Evolutionary conservation across 805 yeast genomes (phyloP).

Genomic region (Ogataea methanolica): DNA sequence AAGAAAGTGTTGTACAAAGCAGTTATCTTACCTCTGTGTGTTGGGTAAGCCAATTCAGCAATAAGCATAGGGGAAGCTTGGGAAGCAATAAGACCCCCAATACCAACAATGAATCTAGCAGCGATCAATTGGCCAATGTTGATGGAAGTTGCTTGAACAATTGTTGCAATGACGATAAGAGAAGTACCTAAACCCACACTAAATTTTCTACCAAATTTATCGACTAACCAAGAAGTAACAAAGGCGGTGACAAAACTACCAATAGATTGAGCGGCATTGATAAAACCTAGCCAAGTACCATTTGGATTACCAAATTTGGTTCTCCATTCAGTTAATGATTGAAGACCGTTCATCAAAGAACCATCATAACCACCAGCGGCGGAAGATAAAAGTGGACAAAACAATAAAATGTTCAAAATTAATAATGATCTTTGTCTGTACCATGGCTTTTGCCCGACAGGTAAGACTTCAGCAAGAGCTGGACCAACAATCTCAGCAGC

Average conservation of each 20-base stretch:
- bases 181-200: constrained; percentile 46
- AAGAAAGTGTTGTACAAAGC: constrained; percentile 45
- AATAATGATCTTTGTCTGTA: constrained; percentile 34
- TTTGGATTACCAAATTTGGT: constrained; percentile 29
- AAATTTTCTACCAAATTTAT: constrained; percentile 54
- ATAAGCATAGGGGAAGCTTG: constrained; percentile 46
- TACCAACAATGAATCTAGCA: constrained; percentile 45
- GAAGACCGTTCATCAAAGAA: constrained; percentile 43
- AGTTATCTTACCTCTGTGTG: constrained; percentile 37
- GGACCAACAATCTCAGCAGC: constrained; percentile 18
- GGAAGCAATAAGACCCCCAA: constrained; percentile 38
- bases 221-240: constrained; percentile 35
- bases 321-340: constrained; percentile 36
- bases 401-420: constrained; percentile 33
- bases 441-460: constrained; percentile 30
- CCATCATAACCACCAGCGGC: constrained; percentile 41
- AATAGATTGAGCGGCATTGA: constrained; percentile 33
- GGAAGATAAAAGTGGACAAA: constrained; percentile 33
- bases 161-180: constrained; percentile 51
- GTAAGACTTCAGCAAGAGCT: constrained; percentile 14
- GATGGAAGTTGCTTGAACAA: constrained; percentile 44
- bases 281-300: constrained; percentile 32
- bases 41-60: constrained; percentile 47
- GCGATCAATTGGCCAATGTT: constrained; percentile 32
- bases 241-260: constrained; percentile 32